A percentile compares a stretch with the other conserved stretches of the same genome.
These are phyloP conservation scores for Micromonas pusilla DNA, from an alignment of 139 green algal genomes.

Conservation along the genomic window DNA sequence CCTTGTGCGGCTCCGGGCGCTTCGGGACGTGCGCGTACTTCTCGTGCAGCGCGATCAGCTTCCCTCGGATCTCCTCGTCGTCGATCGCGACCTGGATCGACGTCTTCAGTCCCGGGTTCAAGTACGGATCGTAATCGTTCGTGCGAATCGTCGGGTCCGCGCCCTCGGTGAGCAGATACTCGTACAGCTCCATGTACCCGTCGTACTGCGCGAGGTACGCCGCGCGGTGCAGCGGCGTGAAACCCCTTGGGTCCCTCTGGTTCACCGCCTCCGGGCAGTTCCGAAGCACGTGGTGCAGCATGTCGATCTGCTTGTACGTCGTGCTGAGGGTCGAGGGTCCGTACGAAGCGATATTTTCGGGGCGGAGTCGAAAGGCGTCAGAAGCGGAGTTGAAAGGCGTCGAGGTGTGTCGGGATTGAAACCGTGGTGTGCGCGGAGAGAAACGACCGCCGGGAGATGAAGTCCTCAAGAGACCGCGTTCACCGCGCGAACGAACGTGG, in stretches of 20 bases:
- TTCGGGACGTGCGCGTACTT: conserved; percentile 66
- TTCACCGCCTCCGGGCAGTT: conserved; percentile 70
- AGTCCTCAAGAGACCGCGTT: too few relatives aligned
- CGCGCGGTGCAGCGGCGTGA: conserved; percentile 83
- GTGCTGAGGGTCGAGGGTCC: too few relatives aligned
- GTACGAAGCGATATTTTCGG: too few relatives aligned
- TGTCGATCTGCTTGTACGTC: conserved; percentile 87
- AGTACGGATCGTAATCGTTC: conserved; percentile 79
- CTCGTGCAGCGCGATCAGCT: conserved; percentile 61
- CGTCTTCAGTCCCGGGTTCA: conserved; percentile 69
- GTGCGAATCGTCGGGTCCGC: conserved; percentile 71
- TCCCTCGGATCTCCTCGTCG: conserved; percentile 37
- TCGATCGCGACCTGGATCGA: conserved; percentile 53
- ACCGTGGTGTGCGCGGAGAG: too few relatives aligned
- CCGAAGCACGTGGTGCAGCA: conserved; percentile 88
- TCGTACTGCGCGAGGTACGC: conserved; percentile 81
- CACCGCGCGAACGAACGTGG: too few relatives aligned
- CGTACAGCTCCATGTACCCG: conserved; percentile 90
- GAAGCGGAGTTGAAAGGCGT: too few relatives aligned
- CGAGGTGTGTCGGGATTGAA: too few relatives aligned
- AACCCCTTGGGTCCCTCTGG: conserved; percentile 63
- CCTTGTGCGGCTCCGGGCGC: conserved; percentile 51
- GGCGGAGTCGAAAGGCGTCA: too few relatives aligned
- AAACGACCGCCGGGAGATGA: too few relatives aligned
- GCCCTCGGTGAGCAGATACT: conserved; percentile 84